Evolutionary conservation across 345 rosid species (phyloP).

Genomic region (Eucalyptus cloeziana): DNA sequence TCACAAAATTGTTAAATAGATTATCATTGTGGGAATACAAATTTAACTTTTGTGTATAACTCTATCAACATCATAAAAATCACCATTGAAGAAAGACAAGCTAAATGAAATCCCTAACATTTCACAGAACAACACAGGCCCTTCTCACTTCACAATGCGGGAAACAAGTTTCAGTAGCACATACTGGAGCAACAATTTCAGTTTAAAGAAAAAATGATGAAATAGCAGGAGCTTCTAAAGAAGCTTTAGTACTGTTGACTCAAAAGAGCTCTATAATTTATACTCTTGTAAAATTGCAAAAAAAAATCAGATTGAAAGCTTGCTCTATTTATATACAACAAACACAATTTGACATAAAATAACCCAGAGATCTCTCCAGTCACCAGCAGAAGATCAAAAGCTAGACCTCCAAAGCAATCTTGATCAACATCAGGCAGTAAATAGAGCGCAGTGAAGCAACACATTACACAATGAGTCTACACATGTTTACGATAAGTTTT

Average conservation of each 20-base stretch:
- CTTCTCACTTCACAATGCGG: background rate
- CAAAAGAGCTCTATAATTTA: background rate
- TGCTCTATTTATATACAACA: background rate
- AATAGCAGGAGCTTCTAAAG: background rate
- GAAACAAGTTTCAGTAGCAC: background rate
- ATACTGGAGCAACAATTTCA: background rate
- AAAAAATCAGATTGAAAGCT: background rate
- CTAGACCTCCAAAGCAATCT: background rate
- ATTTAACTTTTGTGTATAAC: background rate
- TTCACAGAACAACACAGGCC: background rate
- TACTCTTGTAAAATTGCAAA: background rate
- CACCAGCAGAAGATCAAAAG: background rate
- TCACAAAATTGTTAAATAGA: background rate
- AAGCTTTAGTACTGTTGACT: background rate
- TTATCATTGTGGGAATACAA: background rate
- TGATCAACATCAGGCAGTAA: background rate
- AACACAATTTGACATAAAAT: background rate
- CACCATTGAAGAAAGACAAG: background rate
- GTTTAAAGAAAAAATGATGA: background rate
- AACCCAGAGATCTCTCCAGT: background rate
- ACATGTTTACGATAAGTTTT: background rate
- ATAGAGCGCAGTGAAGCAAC: background rate
- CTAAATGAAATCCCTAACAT: background rate
- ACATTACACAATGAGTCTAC: background rate
- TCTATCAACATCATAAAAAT: background rate